Evolutionary conservation across 192 early-diverging fungal species (phyloP), one percentile per base, ranked within the genome.

Genomic region (Diversispora epigaea): DNA sequence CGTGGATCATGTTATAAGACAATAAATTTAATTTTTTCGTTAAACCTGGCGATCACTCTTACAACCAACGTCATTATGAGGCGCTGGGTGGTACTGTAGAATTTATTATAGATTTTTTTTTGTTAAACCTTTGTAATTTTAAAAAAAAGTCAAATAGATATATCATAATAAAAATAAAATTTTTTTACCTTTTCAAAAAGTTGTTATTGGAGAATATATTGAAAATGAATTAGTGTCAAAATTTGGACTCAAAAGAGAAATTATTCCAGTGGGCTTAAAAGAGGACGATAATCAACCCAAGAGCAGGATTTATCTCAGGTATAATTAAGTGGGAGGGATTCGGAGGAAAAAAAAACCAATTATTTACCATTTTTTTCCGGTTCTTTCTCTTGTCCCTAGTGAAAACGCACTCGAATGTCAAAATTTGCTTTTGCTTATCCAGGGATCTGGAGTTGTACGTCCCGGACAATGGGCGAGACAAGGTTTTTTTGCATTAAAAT

Each of bases 391-490:
- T 43, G 11, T 17, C 21, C 17, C 4, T 60, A 74, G 72, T 49
- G 56, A 39, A 6, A 32, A 74, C 63, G 22, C 22, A 14, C 25
- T 44, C 14, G 44, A 25, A 25, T 62, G 60, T 62, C 43, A 55
- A 32, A 74, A 22, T 15, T 46, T 79, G 25, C 19, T 79, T 39
- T 46, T 79, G 3, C 22, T 79, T 9, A 61, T 79, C 4, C 78
- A 79, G 66, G 78, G 78, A 56, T 64, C 68, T 58, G 78, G 78
- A 17, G 76, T 49, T 11, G 76, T 79, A 9, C 76, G 78, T 4
- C 75, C 78, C 17, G 78, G 78, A n/a, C 78, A 79, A 66, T 79
- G 78, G 78, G 67, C 76, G 21, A 68, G 78, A 12, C 57, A 62
- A 74, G 72, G 72, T 74, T 49, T 50, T 63, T 32, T 10, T 63